phyloP scores from a whole-genome alignment of 495 filamentous ascomycete genomes.

The Alectoria sarmentosa region DNA sequence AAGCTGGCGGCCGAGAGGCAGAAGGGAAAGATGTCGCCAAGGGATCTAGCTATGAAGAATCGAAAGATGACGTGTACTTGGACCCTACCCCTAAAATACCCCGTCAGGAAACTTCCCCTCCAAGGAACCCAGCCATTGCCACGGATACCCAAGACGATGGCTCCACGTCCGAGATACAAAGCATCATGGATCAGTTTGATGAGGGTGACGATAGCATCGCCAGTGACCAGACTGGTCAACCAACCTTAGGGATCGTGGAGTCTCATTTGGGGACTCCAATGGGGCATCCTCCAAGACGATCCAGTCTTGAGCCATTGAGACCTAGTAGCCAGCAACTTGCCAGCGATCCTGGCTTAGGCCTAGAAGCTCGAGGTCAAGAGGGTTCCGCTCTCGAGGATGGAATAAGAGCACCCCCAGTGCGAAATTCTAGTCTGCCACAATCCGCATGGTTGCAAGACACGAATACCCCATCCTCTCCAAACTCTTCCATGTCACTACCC shows the following conservation, averaged over 20 bases:
- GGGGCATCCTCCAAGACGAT: slow-evolving; percentile 73
- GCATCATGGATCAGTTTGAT: slow-evolving; percentile 83
- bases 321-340: slow-evolving; percentile 30
- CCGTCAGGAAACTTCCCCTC: slow-evolving; percentile 16
- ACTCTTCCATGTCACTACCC: slow-evolving; percentile 22
- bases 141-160: slow-evolving; percentile 39
- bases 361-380: slow-evolving; percentile 2
- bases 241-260: slow-evolving; percentile 63
- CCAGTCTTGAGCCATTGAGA: slow-evolving; percentile 70
- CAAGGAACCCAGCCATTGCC: not conserved
- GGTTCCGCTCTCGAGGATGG: not conserved
- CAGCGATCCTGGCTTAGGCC: not conserved
- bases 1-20: too few species aligned
- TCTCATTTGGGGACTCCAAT: slow-evolving; percentile 55
- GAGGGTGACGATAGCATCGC: slow-evolving; percentile 58
- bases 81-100: slow-evolving; percentile 60
- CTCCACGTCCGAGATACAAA: slow-evolving; percentile 84
- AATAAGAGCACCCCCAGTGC: slow-evolving; percentile 2
- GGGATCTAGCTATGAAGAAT: not conserved
- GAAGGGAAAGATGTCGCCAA: not conserved
- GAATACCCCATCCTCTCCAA: slow-evolving; percentile 17
- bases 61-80: slow-evolving; percentile 51
- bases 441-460: slow-evolving; percentile 14
- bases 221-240: slow-evolving; percentile 75
- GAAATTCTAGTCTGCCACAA: slow-evolving; percentile 20